Evolutionary conservation across 371 early-diverging fungal genomes (phyloP).

Genomic region (Rhizopus arrhizus): DNA sequence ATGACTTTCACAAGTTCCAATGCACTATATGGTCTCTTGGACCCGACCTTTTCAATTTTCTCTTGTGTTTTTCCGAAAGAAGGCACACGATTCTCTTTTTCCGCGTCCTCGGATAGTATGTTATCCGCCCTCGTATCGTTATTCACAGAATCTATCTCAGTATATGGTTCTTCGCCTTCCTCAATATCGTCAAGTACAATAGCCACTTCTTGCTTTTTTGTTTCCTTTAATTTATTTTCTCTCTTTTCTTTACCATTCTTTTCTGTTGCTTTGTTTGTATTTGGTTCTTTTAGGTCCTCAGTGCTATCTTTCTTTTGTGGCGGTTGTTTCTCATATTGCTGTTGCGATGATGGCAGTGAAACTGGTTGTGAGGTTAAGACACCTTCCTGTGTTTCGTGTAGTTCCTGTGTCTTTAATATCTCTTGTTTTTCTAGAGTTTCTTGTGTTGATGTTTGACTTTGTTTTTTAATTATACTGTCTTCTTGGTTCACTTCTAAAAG

Average conservation of each 20-base stretch:
- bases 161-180: neutral
- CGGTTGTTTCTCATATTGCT: too few relatives aligned
- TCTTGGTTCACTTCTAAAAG: too few relatives aligned
- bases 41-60: neutral
- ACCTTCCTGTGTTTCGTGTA: too few relatives aligned
- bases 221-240: too few relatives aligned
- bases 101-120: neutral
- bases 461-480: too few relatives aligned
- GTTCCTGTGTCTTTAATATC: too few relatives aligned
- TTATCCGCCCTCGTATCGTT: neutral
- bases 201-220: neutral
- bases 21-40: neutral
- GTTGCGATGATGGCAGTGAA: too few relatives aligned
- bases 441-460: too few relatives aligned
- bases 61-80: neutral
- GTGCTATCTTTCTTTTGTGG: too few relatives aligned
- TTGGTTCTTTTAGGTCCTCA: neutral
- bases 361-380: too few relatives aligned
- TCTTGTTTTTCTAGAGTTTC: too few relatives aligned
- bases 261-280: neutral
- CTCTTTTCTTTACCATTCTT: neutral
- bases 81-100: neutral
- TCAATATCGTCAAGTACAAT: neutral
- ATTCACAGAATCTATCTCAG: neutral
- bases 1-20: constrained; percentile 1